Base-by-base conservation (phyloP, 73 alveolate species). In the Tetrahymena malaccensis region DNA sequence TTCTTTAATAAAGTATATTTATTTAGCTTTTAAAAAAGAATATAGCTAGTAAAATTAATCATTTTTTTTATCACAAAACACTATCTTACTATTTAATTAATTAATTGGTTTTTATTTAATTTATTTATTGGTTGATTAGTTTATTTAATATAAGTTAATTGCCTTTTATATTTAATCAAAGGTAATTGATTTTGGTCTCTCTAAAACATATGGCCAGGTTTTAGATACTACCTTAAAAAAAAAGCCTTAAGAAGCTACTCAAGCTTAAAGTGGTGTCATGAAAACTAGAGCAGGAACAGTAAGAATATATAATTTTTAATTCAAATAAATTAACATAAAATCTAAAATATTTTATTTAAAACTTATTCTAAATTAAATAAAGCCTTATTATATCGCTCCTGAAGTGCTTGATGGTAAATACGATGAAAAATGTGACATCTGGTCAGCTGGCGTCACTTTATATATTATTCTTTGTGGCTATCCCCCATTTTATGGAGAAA, bases 211-310 rank as follows among this genome's bases (percentile, higher is more conserved):
- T 70, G 89, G 89, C 17, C 5, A 27, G 7, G 89, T 70, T 27
- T 12, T 31, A n/a, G 89, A 70, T 70, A 25, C 89, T 70, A 43
- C 89, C 25, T 40, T 70, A 43, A 70, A 70, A 25, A 70, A 70
- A 17, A 70, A 70, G 37, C 89, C 89, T 25, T 70, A 25, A 25
- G 37, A 31, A 11, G 1, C 40, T 7, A 70, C 37, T 31, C 22
- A 27, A 19, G 21, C 2, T 2, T 40, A 70, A 70, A 70, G 89
- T 40, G 89, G 89, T 2, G 37, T 70, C 10, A 70, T 70, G 89
- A 70, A 70, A 70, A 70, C 89, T 70, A 70, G 89, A 70, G 89
- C 89, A 70, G 89, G 89, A 70, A 70, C 89, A 70, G 89, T 70
- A 70, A n/a, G 25, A 70, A 25, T 70, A 19, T 70, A 57, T 3